phyloP scores from a whole-genome alignment of 495 filamentous ascomycete species.

The Penicillium longicatenatum region DNA sequence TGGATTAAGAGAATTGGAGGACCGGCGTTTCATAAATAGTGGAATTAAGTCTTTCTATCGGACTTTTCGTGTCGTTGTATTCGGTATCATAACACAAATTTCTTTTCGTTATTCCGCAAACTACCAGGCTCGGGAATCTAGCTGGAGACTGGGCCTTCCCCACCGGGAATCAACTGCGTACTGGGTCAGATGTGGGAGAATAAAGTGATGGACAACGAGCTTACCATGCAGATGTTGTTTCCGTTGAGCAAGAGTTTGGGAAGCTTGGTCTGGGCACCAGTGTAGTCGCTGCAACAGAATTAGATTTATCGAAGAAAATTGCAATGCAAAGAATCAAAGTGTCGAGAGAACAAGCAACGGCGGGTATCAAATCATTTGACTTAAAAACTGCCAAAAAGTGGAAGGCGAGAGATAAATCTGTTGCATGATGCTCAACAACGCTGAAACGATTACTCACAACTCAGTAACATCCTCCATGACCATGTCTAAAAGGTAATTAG shows the following conservation, averaged over 20 bases:
- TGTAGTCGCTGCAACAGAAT: conserved; percentile 71
- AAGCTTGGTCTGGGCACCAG: conserved; percentile 80
- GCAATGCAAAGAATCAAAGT: not conserved
- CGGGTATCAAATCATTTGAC: not conserved
- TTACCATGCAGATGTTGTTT: conserved; percentile 99
- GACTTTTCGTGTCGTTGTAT: conserved; percentile 17
- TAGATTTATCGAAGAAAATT: conserved; percentile 20
- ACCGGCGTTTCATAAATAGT: not conserved
- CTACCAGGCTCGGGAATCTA: conserved; percentile 25
- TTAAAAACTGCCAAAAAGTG: not conserved
- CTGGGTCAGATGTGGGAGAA: conserved; percentile 11
- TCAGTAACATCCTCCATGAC: conserved; percentile 96
- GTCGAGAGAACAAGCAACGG: not conserved
- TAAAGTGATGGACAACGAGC: conserved; percentile 1
- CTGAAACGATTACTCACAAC: conserved; percentile 62
- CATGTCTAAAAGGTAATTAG: conserved; percentile 69
- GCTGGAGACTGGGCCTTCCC: conserved; percentile 66
- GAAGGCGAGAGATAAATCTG: not conserved
- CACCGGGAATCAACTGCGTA: conserved; percentile 79
- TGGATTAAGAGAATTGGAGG: not conserved
- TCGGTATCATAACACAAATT: conserved; percentile 37
- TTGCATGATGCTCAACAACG: not conserved
- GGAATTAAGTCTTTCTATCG: conserved; percentile 6
- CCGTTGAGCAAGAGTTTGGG: conserved; percentile 96
- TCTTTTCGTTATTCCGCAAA: conserved; percentile 26